Evolutionary conservation across 2,329 filamentous ascomycete genomes (phyloP).

Genomic region (Ophiostoma sp.): DNA sequence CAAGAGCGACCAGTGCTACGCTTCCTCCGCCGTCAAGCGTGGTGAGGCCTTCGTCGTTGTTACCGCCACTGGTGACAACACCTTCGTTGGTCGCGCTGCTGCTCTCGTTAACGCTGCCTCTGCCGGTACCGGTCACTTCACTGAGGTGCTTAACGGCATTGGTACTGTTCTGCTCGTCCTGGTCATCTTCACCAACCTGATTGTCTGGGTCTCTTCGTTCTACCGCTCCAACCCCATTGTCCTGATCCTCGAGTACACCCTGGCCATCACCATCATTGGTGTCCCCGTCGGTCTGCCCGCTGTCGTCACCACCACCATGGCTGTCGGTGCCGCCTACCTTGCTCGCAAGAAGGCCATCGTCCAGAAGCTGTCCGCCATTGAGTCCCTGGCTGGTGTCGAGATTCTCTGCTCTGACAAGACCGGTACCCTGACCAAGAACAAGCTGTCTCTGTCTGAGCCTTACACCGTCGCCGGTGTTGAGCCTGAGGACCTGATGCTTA

Average conservation of each 20-base stretch:
- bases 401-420: slow-evolving; percentile 96
- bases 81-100: slow-evolving; percentile 85
- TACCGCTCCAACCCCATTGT: slow-evolving; percentile 84
- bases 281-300: slow-evolving; percentile 91
- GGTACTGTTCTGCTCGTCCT: slow-evolving; percentile 77
- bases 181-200: slow-evolving; percentile 75
- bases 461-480: slow-evolving; percentile 81
- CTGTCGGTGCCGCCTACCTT: slow-evolving; percentile 86
- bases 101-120: slow-evolving; percentile 79
- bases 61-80: slow-evolving; percentile 83
- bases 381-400: slow-evolving; percentile 88
- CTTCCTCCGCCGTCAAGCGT: slow-evolving; percentile 87
- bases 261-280: slow-evolving; percentile 88
- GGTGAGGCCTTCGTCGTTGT: slow-evolving; percentile 82
- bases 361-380: slow-evolving; percentile 88
- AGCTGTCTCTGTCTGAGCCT: slow-evolving; percentile 81
- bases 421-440: slow-evolving; percentile 91
- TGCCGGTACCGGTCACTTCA: slow-evolving; percentile 79
- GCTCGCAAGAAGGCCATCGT: slow-evolving; percentile 93
- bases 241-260: slow-evolving; percentile 76
- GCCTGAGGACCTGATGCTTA: slow-evolving; percentile 86
- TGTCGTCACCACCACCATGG: slow-evolving; percentile 93
- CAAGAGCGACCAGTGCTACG: slow-evolving; percentile 76
- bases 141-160: slow-evolving; percentile 84
- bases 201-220: slow-evolving; percentile 85